Percentiles rank a stretch among this genome's conserved stretches.
Evolutionary conservation across 495 filamentous ascomycete genomes (phyloP).

Genomic region (Penicillium crystallinum): DNA sequence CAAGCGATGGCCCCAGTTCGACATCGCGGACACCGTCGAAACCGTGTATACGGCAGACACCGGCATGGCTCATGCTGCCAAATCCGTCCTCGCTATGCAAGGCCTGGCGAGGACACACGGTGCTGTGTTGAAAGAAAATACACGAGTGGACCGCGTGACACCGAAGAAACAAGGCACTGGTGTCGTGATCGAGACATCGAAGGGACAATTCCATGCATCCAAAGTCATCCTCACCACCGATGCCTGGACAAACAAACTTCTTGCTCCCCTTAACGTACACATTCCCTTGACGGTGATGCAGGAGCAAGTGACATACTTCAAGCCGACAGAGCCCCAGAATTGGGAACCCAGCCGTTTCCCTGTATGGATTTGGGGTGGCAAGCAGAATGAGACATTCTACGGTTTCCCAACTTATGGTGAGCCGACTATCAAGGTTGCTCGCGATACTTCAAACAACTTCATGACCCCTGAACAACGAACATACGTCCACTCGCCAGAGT

Average conservation of each 20-base stretch:
- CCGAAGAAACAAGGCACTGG: conserved; percentile 11
- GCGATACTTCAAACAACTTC: conserved; percentile 24
- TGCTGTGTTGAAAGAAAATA: conserved; percentile 19
- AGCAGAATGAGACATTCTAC: conserved; percentile 10
- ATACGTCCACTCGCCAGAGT: conserved; percentile 20
- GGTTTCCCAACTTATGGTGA: conserved; percentile 27
- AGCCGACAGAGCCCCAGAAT: conserved; percentile 13
- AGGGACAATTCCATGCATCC: conserved; percentile 15
- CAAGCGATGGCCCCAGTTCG: conserved; percentile 25
- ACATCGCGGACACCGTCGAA: conserved; percentile 19
- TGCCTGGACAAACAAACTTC: conserved; percentile 27
- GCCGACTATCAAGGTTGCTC: conserved; percentile 29
- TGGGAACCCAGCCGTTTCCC: conserved; percentile 19
- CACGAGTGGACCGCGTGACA: background rate
- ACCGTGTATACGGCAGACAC: conserved; percentile 24
- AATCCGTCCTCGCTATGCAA: conserved; percentile 21
- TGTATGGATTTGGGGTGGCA: conserved; percentile 25
- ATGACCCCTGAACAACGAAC: conserved; percentile 28
- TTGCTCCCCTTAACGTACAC: conserved; percentile 19
- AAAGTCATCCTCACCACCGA: conserved; percentile 27
- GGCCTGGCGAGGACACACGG: conserved; percentile 17
- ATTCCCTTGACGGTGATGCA: conserved; percentile 29
- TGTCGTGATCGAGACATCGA: conserved; percentile 22
- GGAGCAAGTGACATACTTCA: conserved; percentile 30
- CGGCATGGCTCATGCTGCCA: conserved; percentile 23